Percentiles rank a stretch among this genome's conserved stretches.
These are phyloP conservation scores for Inonotus obliquus DNA, from an alignment of 1,284 basidiomycete species.

Conservation along the genomic window DNA sequence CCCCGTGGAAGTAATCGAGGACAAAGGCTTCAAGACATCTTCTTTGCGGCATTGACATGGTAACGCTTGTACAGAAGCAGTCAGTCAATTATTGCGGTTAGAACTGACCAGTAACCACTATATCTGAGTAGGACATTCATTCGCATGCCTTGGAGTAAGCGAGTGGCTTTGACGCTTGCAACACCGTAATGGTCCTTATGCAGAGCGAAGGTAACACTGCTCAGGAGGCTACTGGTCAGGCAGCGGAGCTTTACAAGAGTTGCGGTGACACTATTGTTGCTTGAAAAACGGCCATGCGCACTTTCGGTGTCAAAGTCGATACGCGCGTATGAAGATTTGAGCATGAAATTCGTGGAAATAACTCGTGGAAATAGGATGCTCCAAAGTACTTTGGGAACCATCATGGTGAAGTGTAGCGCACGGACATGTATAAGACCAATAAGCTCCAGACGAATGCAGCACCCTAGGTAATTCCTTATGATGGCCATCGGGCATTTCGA, in stretches of 20 bases:
- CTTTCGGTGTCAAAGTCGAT: constrained; percentile 30
- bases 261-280: constrained; percentile 30
- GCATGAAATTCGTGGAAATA: constrained; percentile 34
- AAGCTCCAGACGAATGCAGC: no score
- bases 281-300: constrained; percentile 27
- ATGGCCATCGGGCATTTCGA: no score
- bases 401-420: constrained; percentile 20
- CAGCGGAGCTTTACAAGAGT: constrained; percentile 27
- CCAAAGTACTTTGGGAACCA: constrained; percentile 32
- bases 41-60: constrained; percentile 26
- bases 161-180: constrained; percentile 34
- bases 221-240: constrained; percentile 33
- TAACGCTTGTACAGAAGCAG: constrained; percentile 32
- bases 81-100: neutral
- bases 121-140: constrained; percentile 62
- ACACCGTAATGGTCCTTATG: constrained; percentile 39
- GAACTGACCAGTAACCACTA: neutral
- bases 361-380: constrained; percentile 37
- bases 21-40: constrained; percentile 7
- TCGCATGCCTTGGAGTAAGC: constrained; percentile 58
- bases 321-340: constrained; percentile 30
- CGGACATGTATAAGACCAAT: no score
- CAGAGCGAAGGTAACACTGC: constrained; percentile 30
- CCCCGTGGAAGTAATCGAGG: constrained; percentile 16
- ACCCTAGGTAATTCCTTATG: no score